A percentile compares a stretch with the other conserved stretches of the same genome.
phyloP scores from a whole-genome alignment of 192 early-diverging fungal species.

The Backusella mclennaniae region DNA sequence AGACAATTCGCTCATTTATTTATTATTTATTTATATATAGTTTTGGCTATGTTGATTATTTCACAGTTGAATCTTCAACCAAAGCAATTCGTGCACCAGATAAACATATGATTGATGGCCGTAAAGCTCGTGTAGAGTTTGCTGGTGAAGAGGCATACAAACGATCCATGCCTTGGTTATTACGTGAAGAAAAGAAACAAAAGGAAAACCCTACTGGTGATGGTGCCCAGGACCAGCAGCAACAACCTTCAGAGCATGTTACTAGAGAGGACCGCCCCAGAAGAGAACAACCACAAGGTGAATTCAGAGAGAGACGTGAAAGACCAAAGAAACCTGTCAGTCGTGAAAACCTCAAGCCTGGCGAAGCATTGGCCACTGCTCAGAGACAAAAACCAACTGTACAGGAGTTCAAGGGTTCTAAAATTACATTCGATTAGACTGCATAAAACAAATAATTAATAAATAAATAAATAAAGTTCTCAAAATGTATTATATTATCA shows the following conservation, averaged over 20 bases:
- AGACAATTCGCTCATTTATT: background rate
- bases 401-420: conserved; percentile 64
- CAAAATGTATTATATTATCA: background rate
- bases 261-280: conserved; percentile 19
- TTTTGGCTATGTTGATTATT: conserved; percentile 72
- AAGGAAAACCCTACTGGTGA: conserved; percentile 4
- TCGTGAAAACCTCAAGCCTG: conserved; percentile 44
- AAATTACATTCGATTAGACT: conserved; percentile 58
- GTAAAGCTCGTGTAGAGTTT: conserved; percentile 65
- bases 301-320: conserved; percentile 15
- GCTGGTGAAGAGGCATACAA: conserved; percentile 64
- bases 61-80: conserved; percentile 58
- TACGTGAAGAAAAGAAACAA: conserved; percentile 26
- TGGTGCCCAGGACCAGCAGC: background rate
- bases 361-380: conserved; percentile 43
- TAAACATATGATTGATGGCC: conserved; percentile 53
- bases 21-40: conserved; percentile 18
- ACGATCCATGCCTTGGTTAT: conserved; percentile 64
- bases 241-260: conserved; percentile 17
- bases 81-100: conserved; percentile 58
- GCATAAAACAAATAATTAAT: conserved; percentile 12
- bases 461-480: conserved; percentile 25
- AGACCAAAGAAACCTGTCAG: conserved; percentile 8
- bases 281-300: conserved; percentile 22
- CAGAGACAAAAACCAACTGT: conserved; percentile 43